phyloP scores from a whole-genome alignment of 2,329 filamentous ascomycete genomes.

The Phaeoacremonium minimum region DNA sequence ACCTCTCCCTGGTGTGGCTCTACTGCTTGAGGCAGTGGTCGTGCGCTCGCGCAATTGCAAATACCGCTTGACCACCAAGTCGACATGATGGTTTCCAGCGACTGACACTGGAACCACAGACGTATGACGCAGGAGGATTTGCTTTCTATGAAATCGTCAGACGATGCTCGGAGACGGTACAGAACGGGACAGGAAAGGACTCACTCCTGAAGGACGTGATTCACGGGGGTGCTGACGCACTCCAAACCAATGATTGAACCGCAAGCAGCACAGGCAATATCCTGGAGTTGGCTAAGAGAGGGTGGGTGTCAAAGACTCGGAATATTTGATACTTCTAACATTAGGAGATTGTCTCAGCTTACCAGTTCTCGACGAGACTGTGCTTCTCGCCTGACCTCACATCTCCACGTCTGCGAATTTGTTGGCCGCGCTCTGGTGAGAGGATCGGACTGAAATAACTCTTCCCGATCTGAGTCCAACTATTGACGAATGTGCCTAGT shows the following conservation, averaged over 20 bases:
- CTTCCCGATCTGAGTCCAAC: slow-evolving; percentile 35
- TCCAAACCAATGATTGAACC: slow-evolving; percentile 24
- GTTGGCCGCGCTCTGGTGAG: slow-evolving; percentile 13
- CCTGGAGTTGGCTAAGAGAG: slow-evolving; percentile 27
- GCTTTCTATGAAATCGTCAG: slow-evolving; percentile 21
- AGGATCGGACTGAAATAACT: slow-evolving; percentile 32
- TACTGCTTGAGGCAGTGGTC: too few species aligned
- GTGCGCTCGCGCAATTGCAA: too few species aligned
- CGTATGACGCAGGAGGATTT: slow-evolving; percentile 26
- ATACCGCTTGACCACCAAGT: too few species aligned
- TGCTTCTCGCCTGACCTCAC: slow-evolving; percentile 22
- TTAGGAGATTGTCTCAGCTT: too few species aligned
- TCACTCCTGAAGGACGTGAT: slow-evolving; percentile 32
- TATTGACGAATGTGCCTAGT: slow-evolving; percentile 26
- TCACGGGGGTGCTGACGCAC: slow-evolving; percentile 25
- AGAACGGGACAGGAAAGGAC: too few species aligned
- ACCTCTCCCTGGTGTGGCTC: too few species aligned
- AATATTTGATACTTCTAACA: too few species aligned
- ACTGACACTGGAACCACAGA: too few species aligned
- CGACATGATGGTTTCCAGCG: too few species aligned
- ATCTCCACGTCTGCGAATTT: slow-evolving; percentile 16
- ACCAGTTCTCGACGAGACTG: slow-evolving; percentile 31
- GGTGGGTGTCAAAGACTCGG: too few species aligned
- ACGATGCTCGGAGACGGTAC: too few species aligned
- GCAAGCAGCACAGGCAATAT: slow-evolving; percentile 28